Percentiles rank a stretch among this genome's conserved stretches.
Evolutionary conservation across 106 monocot species (phyloP).

Genomic region (Narthecium ossifragum): DNA sequence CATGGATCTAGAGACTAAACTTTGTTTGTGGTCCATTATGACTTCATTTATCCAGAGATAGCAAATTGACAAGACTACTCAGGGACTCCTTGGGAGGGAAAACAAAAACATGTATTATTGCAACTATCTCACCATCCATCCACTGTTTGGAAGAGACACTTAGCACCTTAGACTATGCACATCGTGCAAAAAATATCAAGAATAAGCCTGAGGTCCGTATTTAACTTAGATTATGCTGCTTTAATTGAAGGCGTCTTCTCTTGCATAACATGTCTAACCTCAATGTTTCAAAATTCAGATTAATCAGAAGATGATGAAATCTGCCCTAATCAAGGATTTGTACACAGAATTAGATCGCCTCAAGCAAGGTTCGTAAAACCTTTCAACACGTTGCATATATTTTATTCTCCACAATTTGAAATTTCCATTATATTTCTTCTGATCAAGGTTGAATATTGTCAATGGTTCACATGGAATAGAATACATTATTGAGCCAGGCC

Average conservation of each 20-base stretch:
- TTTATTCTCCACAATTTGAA: no score
- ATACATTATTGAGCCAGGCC: no score
- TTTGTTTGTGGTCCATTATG: not conserved
- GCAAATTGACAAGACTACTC: slow-evolving; percentile 93
- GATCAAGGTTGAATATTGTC: not conserved
- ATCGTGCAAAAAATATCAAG: slow-evolving; percentile 97
- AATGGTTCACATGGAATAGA: no score
- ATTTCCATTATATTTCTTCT: not conserved
- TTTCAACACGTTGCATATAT: not conserved
- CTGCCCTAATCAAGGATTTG: slow-evolving; percentile 93
- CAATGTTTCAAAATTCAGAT: slow-evolving; percentile 31
- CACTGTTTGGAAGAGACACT: slow-evolving; percentile 96
- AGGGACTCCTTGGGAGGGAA: slow-evolving; percentile 98
- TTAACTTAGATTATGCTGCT: not conserved
- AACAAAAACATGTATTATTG: slow-evolving; percentile 99
- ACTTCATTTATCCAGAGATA: slow-evolving; percentile 62
- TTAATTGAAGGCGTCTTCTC: not conserved
- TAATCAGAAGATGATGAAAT: slow-evolving; percentile 99
- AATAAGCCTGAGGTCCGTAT: slow-evolving; percentile 82
- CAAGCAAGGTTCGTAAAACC: slow-evolving; percentile 66
- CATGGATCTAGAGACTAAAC: not conserved
- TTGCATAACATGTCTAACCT: not conserved
- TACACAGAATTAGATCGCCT: slow-evolving; percentile 94
- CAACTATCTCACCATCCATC: slow-evolving; percentile 87
- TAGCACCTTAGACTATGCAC: slow-evolving; percentile 96